Conservation (phyloP, 495 filamentous ascomycete genomes). For the Podospora anserina region DNA sequence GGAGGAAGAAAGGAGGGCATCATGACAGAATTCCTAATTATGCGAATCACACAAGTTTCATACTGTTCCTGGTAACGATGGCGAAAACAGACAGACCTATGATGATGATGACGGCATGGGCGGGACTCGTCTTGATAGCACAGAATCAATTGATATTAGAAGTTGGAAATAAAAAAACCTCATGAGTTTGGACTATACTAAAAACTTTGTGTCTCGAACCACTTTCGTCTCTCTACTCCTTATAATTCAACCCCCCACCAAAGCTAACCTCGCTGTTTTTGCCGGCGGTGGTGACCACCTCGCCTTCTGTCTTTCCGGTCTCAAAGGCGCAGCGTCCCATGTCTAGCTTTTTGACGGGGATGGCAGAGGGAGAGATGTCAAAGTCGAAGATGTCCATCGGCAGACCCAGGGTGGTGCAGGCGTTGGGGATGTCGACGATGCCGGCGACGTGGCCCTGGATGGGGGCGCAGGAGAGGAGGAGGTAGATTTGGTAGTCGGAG, state of each 20-base stretch:
- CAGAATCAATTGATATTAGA: not conserved
- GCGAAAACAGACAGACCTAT: not conserved
- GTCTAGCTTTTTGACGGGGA: conserved; percentile 52
- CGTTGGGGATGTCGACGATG: conserved; percentile 79
- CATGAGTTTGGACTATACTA: no score
- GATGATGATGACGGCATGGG: not conserved
- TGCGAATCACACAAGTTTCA: not conserved
- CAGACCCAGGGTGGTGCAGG: conserved; percentile 84
- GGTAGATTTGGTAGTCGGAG: conserved; percentile 78
- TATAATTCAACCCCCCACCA: conserved; percentile 52
- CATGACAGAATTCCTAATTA: no score
- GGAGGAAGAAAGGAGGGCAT: no score
- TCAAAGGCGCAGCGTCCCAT: conserved; percentile 78
- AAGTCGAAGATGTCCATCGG: conserved; percentile 98
- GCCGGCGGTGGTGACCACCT: conserved; percentile 38
- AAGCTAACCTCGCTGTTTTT: conserved; percentile 47
- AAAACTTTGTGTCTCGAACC: no score
- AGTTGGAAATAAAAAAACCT: not conserved
- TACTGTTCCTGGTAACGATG: not conserved
- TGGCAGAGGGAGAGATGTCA: conserved; percentile 65
- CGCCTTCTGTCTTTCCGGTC: conserved; percentile 43
- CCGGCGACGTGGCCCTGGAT: conserved; percentile 93
- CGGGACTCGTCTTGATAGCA: not conserved
- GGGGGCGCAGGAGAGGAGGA: conserved; percentile 84
- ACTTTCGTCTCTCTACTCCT: conserved; percentile 23